Evolutionary conservation across 1,284 basidiomycete species (phyloP), one percentile per base, ranked within the genome.

Genomic region (Rhodotorula sp.): DNA sequence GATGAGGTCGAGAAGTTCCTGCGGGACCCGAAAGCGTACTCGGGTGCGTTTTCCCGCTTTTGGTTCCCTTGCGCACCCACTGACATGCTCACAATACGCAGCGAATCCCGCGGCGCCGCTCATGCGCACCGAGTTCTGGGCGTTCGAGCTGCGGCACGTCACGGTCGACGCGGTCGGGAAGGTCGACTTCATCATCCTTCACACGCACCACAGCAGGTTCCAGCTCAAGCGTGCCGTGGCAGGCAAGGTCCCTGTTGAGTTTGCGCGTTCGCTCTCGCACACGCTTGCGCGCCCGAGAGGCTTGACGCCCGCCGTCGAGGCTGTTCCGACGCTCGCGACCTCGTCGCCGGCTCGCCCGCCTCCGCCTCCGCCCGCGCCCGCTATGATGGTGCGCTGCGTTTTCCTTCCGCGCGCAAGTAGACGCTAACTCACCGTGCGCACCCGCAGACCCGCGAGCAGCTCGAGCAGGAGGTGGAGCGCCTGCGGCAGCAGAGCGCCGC

Each of bases 131-230:
- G 64, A 63, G 21, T 65, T 71, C 37, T 76, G 75, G 75, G 73
- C 75, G 5, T 76, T 76, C 58, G 73, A 68, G 61, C 67, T 76
- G 7, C 65, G 75, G 1, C 63, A 61, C 15, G 60, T 53, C 36
- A 44, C 55, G 32, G 41, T 61, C 41, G 73, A 72, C 21, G 64
- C 46, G 6, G 67, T 68, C 37, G 71, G 75, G 46, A 70, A 72
- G 56, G 60, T 66, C 34, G 75, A 76, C 67, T 73, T 75, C 48
- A 73, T 76, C 73, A 67, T 76, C 60, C 39, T 76, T 34, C 61
- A 71, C n/a, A 64, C 73, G 37, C 48, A 46, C 0, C 65, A 64
- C 17, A 70, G 73, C 3, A 66, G 59, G 3, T 73, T 60, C 64
- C 64, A 71, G 58, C 65, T 75, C 12, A 75, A 75, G 56, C 68